These are phyloP conservation scores for Rhizophagus prolifer DNA, from an alignment of 192 early-diverging fungal species.

Conservation along the genomic window DNA sequence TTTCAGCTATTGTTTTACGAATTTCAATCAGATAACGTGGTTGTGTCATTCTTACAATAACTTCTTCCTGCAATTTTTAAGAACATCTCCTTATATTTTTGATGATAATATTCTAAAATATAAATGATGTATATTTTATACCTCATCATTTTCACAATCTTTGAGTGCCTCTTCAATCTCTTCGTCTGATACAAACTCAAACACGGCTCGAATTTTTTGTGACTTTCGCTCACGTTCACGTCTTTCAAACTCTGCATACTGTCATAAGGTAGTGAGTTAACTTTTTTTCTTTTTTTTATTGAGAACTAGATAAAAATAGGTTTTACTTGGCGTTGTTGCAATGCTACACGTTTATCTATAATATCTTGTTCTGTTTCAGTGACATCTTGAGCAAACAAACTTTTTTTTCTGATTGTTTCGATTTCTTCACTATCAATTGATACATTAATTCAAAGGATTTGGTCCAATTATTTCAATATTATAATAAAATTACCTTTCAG, in stretches of 20 bases:
- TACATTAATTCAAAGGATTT: neutral
- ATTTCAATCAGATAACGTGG: conserved; percentile 70
- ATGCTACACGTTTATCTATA: conserved; percentile 85
- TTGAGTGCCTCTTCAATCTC: conserved; percentile 83
- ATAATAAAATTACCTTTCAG: conserved; percentile 6
- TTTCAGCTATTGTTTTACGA: conserved; percentile 67
- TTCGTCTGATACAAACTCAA: conserved; percentile 73
- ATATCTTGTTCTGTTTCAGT: conserved; percentile 88
- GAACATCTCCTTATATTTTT: conserved; percentile 11
- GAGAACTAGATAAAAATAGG: neutral
- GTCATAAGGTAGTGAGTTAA: neutral
- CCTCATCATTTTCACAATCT: conserved; percentile 82
- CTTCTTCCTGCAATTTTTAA: conserved; percentile 62
- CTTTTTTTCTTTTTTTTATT: neutral
- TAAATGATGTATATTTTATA: conserved; percentile 28
- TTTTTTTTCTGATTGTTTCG: conserved; percentile 77
- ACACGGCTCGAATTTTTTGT: conserved; percentile 73
- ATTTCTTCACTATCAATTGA: conserved; percentile 60
- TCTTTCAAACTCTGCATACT: conserved; percentile 86
- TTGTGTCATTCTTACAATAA: conserved; percentile 82
- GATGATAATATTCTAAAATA: neutral
- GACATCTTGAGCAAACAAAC: conserved; percentile 87
- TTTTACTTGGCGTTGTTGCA: conserved; percentile 81
- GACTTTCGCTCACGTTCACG: conserved; percentile 80
- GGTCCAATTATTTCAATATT: neutral